These are phyloP conservation scores for Geranomyces michiganensis DNA, from an alignment of 192 early-diverging fungal species.

Conservation along the genomic window DNA sequence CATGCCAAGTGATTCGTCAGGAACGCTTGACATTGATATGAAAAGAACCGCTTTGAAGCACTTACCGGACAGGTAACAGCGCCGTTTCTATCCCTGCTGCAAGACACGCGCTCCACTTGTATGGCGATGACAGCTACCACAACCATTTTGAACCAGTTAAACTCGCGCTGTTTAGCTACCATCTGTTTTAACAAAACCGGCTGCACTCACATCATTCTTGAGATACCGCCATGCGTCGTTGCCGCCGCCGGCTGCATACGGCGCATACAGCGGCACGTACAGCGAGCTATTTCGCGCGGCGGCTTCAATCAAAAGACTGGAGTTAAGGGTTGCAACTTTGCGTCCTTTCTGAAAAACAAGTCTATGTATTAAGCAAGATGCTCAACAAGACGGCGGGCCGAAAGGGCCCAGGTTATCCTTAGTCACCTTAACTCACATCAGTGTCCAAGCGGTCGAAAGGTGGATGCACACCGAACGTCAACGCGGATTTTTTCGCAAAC, in stretches of 20 bases:
- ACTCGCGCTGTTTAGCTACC: neutral
- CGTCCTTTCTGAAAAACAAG: slow-evolving; percentile 27
- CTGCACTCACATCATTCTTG: slow-evolving; percentile 13
- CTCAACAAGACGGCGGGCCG: neutral
- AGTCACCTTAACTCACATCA: slow-evolving; percentile 20
- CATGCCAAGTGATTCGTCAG: neutral
- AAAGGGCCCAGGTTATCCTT: too few species aligned
- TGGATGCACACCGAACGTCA: slow-evolving; percentile 45
- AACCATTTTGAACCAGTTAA: neutral
- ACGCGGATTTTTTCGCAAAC: slow-evolving; percentile 43
- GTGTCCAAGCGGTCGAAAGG: neutral
- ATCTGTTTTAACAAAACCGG: neutral
- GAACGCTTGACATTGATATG: neutral
- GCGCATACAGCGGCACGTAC: slow-evolving; percentile 43
- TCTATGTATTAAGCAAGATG: neutral
- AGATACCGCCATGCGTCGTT: slow-evolving; percentile 25
- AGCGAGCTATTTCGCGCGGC: slow-evolving; percentile 29
- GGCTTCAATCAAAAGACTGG: slow-evolving; percentile 31
- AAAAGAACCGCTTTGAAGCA: neutral
- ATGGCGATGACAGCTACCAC: slow-evolving; percentile 1
- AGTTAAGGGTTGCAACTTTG: slow-evolving; percentile 29
- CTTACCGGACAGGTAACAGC: slow-evolving; percentile 32
- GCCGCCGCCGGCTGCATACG: neutral
- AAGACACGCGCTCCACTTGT: slow-evolving; percentile 34
- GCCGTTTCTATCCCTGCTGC: slow-evolving; percentile 35